Evolutionary conservation across 2,329 filamentous ascomycete genomes (phyloP), one percentile per base, ranked within the genome.

Genomic region (Sclerotiophoma versabilis): DNA sequence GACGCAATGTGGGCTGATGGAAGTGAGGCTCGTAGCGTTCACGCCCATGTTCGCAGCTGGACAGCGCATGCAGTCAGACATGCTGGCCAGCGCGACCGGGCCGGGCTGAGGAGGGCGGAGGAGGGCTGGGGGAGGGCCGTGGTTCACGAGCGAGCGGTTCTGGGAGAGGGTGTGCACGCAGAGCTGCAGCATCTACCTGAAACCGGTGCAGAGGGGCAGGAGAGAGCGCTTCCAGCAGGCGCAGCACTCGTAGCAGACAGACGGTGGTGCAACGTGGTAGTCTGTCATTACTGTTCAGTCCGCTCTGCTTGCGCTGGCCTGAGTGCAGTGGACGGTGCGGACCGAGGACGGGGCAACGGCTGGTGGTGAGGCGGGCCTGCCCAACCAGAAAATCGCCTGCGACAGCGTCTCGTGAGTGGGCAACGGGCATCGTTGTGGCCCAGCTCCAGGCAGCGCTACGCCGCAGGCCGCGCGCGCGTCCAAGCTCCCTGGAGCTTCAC

Each of bases 1-100:
- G 37, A 52, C 42, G 43, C 23, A n/a, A 12, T 23, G 25, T 8
- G 8, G 15, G 4, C 1, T 17, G 15, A n/a, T 8, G 27, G 14
- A 17, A 43, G 36, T 41, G 43, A 46, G 50, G 42, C 36, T 27
- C n/a, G 23, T 2, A 20, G 29, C 15, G 23, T 39, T 23, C 12
- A 14, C 15, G 39, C 22, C 20, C 19, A 34, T 29, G 49, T 45
- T 51, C 30, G 56, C 46, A 49, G 30, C n/a, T n/a, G n/a, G 59
- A 63, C 62, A 68, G 59, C 60, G 64, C 66, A 68, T 54, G 59
- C 37, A 51, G 58, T 48, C 39, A 54, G 32, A 38, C 20, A 4
- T 9, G 43, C 32, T 19, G 22, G 5, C 20, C 25, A 8, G 29
- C 19, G 41, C 29, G 45, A 6, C 27, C 45, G 34, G 45, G 45